Evolutionary conservation across 768 basidiomycete genomes (phyloP).

Genomic region (Serendipita vermifera): DNA sequence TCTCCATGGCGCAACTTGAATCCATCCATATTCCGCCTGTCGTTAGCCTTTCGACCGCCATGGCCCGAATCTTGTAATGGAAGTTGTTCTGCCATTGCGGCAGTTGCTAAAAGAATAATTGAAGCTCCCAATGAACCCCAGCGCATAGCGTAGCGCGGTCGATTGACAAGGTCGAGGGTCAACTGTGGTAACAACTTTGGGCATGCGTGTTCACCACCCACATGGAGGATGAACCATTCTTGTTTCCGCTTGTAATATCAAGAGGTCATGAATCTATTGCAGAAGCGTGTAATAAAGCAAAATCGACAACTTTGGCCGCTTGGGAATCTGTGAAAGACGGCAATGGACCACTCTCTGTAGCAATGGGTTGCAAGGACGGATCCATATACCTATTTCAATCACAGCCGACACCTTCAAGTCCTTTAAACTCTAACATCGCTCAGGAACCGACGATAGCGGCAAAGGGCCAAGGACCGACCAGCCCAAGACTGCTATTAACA

Average conservation of each 20-base stretch:
- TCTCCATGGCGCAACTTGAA: slow-evolving; percentile 48
- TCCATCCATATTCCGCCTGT: slow-evolving; percentile 18
- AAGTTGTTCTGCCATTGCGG: background rate
- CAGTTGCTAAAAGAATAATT: background rate
- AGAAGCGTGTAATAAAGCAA: background rate
- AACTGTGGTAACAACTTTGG: too few relatives aligned
- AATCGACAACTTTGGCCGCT: background rate
- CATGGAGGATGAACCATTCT: slow-evolving; percentile 1
- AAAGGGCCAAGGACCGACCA: too few relatives aligned
- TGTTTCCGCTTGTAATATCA: background rate
- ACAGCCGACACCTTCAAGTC: background rate
- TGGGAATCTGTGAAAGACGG: background rate
- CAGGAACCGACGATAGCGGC: too few relatives aligned
- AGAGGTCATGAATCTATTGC: background rate
- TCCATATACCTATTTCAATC: slow-evolving; percentile 25
- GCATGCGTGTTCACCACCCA: too few relatives aligned
- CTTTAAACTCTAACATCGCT: background rate
- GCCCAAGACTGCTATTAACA: background rate
- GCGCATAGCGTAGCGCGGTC: too few relatives aligned
- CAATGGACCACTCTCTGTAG: slow-evolving; percentile 13
- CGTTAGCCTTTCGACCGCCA: background rate
- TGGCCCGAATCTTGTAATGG: background rate
- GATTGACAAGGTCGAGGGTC: too few relatives aligned
- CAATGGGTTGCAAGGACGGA: slow-evolving; percentile 29
- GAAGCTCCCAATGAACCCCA: background rate